phyloP scores from a whole-genome alignment of 2,329 filamentous ascomycete genomes.

The Mycosphaerella sp. region DNA sequence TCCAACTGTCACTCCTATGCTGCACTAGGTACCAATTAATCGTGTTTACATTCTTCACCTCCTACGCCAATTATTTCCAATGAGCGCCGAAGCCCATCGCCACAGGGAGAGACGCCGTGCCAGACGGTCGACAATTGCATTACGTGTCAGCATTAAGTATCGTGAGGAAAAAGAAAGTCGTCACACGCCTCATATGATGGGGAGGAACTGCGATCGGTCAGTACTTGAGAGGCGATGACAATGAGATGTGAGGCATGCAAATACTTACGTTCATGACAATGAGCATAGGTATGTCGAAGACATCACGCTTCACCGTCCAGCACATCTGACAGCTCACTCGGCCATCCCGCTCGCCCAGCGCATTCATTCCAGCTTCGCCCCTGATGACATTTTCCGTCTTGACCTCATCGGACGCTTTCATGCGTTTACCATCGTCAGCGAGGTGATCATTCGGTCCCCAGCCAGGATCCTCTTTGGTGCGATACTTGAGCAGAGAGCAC shows the following conservation, averaged over 20 bases:
- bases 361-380: slow-evolving; percentile 71
- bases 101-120: neutral
- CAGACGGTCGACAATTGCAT: slow-evolving; percentile 1
- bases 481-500: slow-evolving; percentile 86
- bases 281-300: slow-evolving; percentile 97
- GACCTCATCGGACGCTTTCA: slow-evolving; percentile 20
- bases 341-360: slow-evolving; percentile 72
- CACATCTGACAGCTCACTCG: slow-evolving; percentile 93
- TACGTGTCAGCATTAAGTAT: neutral
- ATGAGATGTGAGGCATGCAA: neutral
- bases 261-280: slow-evolving; percentile 92
- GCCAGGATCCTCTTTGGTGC: slow-evolving; percentile 56
- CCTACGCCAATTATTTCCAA: neutral
- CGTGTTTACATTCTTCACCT: neutral
- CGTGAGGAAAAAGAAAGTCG: neutral
- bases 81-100: too few species aligned
- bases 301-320: slow-evolving; percentile 94
- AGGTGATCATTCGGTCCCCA: slow-evolving; percentile 45
- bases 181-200: slow-evolving; percentile 15
- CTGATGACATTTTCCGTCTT: slow-evolving; percentile 35
- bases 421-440: slow-evolving; percentile 30
- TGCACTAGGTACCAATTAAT: neutral
- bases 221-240: neutral
- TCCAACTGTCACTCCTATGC: neutral
- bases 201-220: slow-evolving; percentile 18